Evolutionary conservation across 2,329 filamentous ascomycete species (phyloP), one percentile per base, ranked within the genome.

Genomic region (Aspergillus quadrilineatus): DNA sequence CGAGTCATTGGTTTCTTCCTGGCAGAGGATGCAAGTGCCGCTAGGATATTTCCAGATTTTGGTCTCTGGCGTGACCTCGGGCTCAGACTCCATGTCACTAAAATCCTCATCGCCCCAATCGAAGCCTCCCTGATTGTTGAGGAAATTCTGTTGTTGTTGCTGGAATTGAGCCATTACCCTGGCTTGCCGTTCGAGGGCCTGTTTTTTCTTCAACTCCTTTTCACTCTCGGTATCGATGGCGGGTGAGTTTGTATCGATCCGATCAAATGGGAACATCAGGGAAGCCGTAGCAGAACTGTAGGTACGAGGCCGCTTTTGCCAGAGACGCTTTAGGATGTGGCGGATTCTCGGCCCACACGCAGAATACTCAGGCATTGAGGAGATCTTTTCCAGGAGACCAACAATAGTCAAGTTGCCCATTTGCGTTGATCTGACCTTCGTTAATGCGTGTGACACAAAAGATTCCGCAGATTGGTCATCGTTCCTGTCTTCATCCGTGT

Each of bases 151-250:
- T 71, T 97, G 95, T 69, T 99, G 93, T 69, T 96, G 89, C 71
- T 97, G 94, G 75, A 99, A 97, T 69, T 97, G 92, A 1, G 92
- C 94, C 92, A 99, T 97, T 32, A 99, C 91, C 67, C 86, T 89
- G 1, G 92, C 92, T 73, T 97, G 92, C 22, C 94, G 86, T 65
- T 92, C 93, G 41, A 92, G 77, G 0, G 94, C 94, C 51, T 93
- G 90, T 73, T 89, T 89, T 80, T 97, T 99, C 79, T 93, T 96
- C 59, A 85, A 79, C 72, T 93, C 89, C 14, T 85, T 83, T 67
- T 82, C 79, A 55, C 79, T 76, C 34, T 80, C 78, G 59, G 84
- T 80, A 53, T 80, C 82, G 54, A 80, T 82, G 12, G 89, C 89
- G n/a, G 92, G 91, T 1, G 91, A 94, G 4, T 87, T 86, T 4